Conservation (phyloP, 257 asterid genomes). For the Plectranthus barbatus region DNA sequence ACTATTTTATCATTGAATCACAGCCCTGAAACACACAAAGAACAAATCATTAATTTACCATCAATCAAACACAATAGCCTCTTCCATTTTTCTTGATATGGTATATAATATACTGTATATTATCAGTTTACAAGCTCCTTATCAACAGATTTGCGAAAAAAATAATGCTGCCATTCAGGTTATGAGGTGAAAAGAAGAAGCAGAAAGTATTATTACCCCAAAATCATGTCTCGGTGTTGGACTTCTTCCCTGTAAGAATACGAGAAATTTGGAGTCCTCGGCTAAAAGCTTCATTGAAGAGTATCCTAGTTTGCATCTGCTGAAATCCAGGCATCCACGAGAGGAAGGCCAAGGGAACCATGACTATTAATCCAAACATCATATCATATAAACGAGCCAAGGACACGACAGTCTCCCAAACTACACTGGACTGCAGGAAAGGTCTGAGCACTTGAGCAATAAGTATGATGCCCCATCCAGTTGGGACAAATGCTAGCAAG, state of each 20-base stretch:
- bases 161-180: background rate
- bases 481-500: constrained; percentile 84
- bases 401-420: constrained; percentile 83
- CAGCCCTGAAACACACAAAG: too few species aligned
- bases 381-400: constrained; percentile 87
- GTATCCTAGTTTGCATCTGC: constrained; percentile 82
- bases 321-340: constrained; percentile 99
- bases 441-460: constrained; percentile 90
- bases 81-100: too few species aligned
- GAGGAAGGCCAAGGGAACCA: constrained; percentile 75
- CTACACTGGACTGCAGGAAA: constrained; percentile 66
- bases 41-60: too few species aligned
- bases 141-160: background rate
- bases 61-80: too few species aligned
- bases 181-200: background rate
- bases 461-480: constrained; percentile 93
- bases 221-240: constrained; percentile 26
- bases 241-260: constrained; percentile 71
- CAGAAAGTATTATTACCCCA: constrained; percentile 18
- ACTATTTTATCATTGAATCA: too few species aligned
- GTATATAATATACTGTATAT: background rate
- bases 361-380: constrained; percentile 74
- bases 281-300: constrained; percentile 86
- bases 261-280: constrained; percentile 94
- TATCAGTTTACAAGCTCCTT: background rate